Conservation (phyloP, 2,329 filamentous ascomycete genomes). For the Microdochium bolleyi region DNA sequence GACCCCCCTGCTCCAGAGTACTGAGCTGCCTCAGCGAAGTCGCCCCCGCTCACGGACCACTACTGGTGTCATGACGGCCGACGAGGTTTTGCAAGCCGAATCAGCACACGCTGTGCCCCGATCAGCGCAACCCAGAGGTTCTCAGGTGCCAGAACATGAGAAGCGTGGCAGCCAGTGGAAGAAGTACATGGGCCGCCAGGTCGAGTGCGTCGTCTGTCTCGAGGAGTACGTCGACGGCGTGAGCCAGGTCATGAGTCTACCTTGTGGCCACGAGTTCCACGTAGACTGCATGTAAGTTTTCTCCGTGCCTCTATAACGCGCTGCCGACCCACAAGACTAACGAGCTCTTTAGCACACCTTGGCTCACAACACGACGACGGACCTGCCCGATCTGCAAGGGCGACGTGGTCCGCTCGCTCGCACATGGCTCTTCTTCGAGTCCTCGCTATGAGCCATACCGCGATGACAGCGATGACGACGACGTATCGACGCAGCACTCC, state of each 20-base stretch:
- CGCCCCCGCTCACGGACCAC: slow-evolving; percentile 59
- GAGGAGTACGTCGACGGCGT: slow-evolving; percentile 95
- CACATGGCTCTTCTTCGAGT: slow-evolving; percentile 41
- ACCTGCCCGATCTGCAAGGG: slow-evolving; percentile 99
- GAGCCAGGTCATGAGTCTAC: slow-evolving; percentile 91
- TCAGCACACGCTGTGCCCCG: slow-evolving; percentile 29
- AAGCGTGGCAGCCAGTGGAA: slow-evolving; percentile 52
- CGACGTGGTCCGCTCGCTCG: slow-evolving; percentile 73
- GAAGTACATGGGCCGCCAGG: slow-evolving; percentile 59
- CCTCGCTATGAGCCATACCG: slow-evolving; percentile 47
- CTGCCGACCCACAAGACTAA: slow-evolving; percentile 17
- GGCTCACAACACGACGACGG: slow-evolving; percentile 87
- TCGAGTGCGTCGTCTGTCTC: slow-evolving; percentile 92
- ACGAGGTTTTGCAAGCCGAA: slow-evolving; percentile 34
- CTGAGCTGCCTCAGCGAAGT: slow-evolving; percentile 36
- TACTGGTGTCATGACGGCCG: slow-evolving; percentile 48
- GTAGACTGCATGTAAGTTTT: slow-evolving; percentile 90
- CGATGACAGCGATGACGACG: slow-evolving; percentile 41
- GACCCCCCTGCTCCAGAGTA: slow-evolving; percentile 67
- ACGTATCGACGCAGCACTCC: neutral
- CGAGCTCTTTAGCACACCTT: slow-evolving; percentile 64
- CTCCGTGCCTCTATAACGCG: neutral
- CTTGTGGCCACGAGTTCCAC: slow-evolving; percentile 97
- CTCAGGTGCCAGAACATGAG: slow-evolving; percentile 33
- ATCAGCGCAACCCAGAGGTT: slow-evolving; percentile 10